Evolutionary conservation across 2,329 filamentous ascomycete genomes (phyloP).

Genomic region (Xylaria sp.): DNA sequence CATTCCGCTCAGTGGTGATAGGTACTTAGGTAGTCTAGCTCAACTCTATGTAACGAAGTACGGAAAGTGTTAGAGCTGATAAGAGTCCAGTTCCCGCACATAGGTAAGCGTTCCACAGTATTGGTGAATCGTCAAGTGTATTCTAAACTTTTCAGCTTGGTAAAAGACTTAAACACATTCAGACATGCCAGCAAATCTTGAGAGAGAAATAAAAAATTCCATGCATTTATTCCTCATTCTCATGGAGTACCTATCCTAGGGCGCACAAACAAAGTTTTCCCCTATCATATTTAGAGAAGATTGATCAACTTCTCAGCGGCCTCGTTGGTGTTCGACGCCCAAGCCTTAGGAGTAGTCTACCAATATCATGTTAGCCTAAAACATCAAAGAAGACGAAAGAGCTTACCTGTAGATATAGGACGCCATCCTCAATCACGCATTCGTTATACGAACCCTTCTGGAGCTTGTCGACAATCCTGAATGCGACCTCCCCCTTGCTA

Average conservation of each 20-base stretch:
- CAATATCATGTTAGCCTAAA: constrained; percentile 1
- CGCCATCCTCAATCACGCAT: constrained; percentile 59
- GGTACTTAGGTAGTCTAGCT: too few species aligned
- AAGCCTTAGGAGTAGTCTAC: constrained; percentile 42
- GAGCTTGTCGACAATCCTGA: constrained; percentile 61
- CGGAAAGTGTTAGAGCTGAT: too few species aligned
- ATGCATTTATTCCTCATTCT: background rate
- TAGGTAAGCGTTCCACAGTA: too few species aligned
- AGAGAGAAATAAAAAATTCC: background rate
- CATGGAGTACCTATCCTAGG: background rate
- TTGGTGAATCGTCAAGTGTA: background rate
- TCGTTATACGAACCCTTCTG: constrained; percentile 58
- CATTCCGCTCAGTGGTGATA: too few species aligned
- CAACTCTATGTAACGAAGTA: too few species aligned
- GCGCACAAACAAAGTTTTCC: background rate
- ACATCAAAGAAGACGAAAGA: background rate
- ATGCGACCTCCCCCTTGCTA: constrained; percentile 55
- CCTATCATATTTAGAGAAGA: constrained; percentile 39
- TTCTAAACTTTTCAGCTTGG: background rate
- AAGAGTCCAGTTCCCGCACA: too few species aligned
- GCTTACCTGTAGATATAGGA: constrained; percentile 62
- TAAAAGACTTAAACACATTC: background rate
- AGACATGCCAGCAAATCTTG: background rate
- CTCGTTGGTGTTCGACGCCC: constrained; percentile 41
- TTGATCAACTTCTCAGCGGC: constrained; percentile 44